A percentile compares a stretch with the other conserved stretches of the same genome.
phyloP scores from a whole-genome alignment of 352 stramenopile genomes.

The Phytopythium mirpurense region DNA sequence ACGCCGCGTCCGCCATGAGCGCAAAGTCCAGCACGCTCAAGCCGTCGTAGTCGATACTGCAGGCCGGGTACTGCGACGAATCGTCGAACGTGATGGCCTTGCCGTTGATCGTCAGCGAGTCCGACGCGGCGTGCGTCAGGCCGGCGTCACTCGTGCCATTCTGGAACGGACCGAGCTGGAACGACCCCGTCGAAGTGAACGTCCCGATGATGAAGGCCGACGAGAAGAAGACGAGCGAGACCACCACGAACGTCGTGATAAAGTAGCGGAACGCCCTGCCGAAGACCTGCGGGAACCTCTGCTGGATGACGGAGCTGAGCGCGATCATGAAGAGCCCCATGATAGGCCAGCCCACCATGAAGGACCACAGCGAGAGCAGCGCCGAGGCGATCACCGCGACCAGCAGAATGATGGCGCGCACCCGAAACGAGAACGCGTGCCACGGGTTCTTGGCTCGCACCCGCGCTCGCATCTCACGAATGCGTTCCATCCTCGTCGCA shows the following conservation, averaged over 20 bases:
- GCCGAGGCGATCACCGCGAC: slow-evolving; percentile 48
- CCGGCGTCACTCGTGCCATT: slow-evolving; percentile 32
- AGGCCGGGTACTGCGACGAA: slow-evolving; percentile 65
- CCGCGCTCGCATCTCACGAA: slow-evolving; percentile 30
- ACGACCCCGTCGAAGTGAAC: slow-evolving; percentile 52
- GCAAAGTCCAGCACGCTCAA: slow-evolving; percentile 72
- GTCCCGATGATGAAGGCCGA: slow-evolving; percentile 73
- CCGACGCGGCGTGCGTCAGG: slow-evolving; percentile 19
- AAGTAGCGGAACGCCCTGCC: slow-evolving; percentile 68
- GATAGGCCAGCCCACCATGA: slow-evolving; percentile 69
- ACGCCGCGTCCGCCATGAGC: slow-evolving; percentile 71
- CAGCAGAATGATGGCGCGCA: slow-evolving; percentile 41
- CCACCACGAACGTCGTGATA: slow-evolving; percentile 60
- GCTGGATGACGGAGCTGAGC: slow-evolving; percentile 62
- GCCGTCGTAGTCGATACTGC: slow-evolving; percentile 51
- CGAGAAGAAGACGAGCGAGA: slow-evolving; percentile 82
- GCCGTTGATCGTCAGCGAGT: slow-evolving; percentile 31
- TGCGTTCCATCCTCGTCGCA: slow-evolving; percentile 24
- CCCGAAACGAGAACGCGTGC: slow-evolving; percentile 36
- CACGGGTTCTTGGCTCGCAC: slow-evolving; percentile 48
- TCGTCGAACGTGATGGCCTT: slow-evolving; percentile 43
- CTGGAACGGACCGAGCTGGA: slow-evolving; percentile 42
- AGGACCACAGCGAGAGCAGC: slow-evolving; percentile 50
- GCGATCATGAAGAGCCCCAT: slow-evolving; percentile 68
- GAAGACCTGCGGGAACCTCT: slow-evolving; percentile 74